These are phyloP conservation scores for Syzygium syzygioides DNA, from an alignment of 441 rosid species.

Conservation along the genomic window DNA sequence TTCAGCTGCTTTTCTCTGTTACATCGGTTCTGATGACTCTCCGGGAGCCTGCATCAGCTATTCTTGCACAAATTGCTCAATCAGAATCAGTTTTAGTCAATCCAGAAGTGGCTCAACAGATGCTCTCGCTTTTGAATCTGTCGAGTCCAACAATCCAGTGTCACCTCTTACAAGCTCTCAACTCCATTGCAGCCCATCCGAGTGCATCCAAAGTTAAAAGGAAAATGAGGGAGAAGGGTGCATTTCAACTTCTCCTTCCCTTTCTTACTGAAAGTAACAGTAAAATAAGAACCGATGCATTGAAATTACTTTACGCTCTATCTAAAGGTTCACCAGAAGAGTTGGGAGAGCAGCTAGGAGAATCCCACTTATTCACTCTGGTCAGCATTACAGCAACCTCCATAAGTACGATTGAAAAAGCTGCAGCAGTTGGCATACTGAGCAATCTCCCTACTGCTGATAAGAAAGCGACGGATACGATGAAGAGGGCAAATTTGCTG, in stretches of 20 bases:
- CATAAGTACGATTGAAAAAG: slow-evolving; percentile 30
- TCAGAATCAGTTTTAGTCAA: slow-evolving; percentile 51
- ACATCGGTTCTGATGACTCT: slow-evolving; percentile 80
- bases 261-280: slow-evolving; percentile 36
- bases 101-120: slow-evolving; percentile 60
- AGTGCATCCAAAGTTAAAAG: slow-evolving; percentile 42
- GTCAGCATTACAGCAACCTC: slow-evolving; percentile 32
- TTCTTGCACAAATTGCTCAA: slow-evolving; percentile 57
- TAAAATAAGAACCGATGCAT: slow-evolving; percentile 39
- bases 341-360: slow-evolving; percentile 52
- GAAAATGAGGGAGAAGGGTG: slow-evolving; percentile 64
- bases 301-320: slow-evolving; percentile 49
- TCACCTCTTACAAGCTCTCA: slow-evolving; percentile 61
- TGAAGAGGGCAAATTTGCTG: slow-evolving; percentile 33
- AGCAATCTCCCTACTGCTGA: slow-evolving; percentile 38
- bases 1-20: slow-evolving; percentile 71
- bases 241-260: slow-evolving; percentile 55
- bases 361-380: slow-evolving; percentile 25
- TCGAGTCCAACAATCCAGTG: slow-evolving; percentile 46
- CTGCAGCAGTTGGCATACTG: slow-evolving; percentile 54
- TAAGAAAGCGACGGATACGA: slow-evolving; percentile 41
- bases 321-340: slow-evolving; percentile 39
- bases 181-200: slow-evolving; percentile 47
- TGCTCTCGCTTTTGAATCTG: slow-evolving; percentile 63
- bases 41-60: slow-evolving; percentile 69